Base-by-base conservation (phyloP, 805 yeast species). In the Starmerella gropengiesseri region DNA sequence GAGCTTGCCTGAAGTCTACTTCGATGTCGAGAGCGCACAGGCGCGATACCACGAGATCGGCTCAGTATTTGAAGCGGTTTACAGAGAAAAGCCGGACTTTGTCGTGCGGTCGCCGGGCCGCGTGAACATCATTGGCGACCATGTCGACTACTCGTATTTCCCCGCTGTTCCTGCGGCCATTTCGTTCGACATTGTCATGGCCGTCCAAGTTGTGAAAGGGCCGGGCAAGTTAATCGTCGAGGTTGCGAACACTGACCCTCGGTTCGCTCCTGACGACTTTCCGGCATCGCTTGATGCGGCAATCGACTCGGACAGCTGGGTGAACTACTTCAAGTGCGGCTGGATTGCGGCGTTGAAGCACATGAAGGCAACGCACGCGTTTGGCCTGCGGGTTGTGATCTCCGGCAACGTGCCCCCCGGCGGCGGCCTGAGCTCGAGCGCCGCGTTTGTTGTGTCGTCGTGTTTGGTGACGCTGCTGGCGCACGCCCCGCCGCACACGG, bases 111-210 rank as follows among this genome's bases (percentile, higher is more conserved):
- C 81, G 13, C 86, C 87, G n/a, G 86, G 86, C 25, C 64, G 87
- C 52, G 86, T 79, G 41, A 79, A 78, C 57, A 62, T 79, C 45
- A 76, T 79, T 43, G 86, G 87, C 28, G 86, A 79, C 51, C 87
- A 79, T 55, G 74, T 79, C 43, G 86, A 79, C 60, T 79, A 78
- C 57, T 71, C 74, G 50, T 69, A 71, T 53, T 79, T 75, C 56
- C 69, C 82, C 6, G 81, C 76, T 9, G 66, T 79, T 50, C 86
- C 86, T 14, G 74, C 79, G 78, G 85, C 87, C 3, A 73, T 79
- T 28, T 79, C 75, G 34, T 68, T 63, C 17, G 83, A 78, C 52
- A 72, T 78, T 41, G 59, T 77, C 37, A 72, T 74, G 49, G 82
- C 62, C n/a, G 53, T 53, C 7, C 45, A 57, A 16, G 50, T 52